Percentiles rank a stretch among this genome's conserved stretches.
phyloP scores from a whole-genome alignment of 768 basidiomycete genomes.

The Tulasnella sp. region DNA sequence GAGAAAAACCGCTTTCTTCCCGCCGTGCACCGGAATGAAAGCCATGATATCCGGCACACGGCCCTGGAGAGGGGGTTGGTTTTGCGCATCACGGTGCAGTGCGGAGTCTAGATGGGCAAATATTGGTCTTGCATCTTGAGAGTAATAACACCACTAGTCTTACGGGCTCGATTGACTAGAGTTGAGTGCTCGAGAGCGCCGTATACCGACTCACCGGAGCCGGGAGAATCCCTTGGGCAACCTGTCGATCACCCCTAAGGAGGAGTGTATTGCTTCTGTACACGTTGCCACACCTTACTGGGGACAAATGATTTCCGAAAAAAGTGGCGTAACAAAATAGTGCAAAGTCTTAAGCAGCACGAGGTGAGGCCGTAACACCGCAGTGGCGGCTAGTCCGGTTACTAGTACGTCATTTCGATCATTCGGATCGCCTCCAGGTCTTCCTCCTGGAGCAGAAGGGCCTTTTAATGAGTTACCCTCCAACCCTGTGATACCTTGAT shows the following conservation, averaged over 20 bases:
- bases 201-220: neutral
- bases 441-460: neutral
- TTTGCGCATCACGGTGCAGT: neutral
- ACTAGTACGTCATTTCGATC: neutral
- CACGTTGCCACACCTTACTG: neutral
- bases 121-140: neutral
- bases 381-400: too few relatives aligned
- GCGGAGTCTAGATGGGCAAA: neutral
- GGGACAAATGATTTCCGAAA: neutral
- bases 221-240: neutral
- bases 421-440: neutral
- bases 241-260: neutral
- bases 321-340: neutral
- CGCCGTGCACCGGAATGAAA: too few relatives aligned
- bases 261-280: neutral
- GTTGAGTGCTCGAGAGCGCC: neutral
- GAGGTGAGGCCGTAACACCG: too few relatives aligned
- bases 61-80: too few relatives aligned
- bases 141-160: neutral
- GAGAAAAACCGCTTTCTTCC: too few relatives aligned
- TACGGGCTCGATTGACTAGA: neutral
- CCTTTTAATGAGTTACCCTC: neutral
- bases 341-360: too few relatives aligned
- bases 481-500: neutral
- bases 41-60: too few relatives aligned